A percentile compares a stretch with the other conserved stretches of the same genome.
phyloP scores from a whole-genome alignment of 139 green algal species.

The Tetraselmis striata region DNA sequence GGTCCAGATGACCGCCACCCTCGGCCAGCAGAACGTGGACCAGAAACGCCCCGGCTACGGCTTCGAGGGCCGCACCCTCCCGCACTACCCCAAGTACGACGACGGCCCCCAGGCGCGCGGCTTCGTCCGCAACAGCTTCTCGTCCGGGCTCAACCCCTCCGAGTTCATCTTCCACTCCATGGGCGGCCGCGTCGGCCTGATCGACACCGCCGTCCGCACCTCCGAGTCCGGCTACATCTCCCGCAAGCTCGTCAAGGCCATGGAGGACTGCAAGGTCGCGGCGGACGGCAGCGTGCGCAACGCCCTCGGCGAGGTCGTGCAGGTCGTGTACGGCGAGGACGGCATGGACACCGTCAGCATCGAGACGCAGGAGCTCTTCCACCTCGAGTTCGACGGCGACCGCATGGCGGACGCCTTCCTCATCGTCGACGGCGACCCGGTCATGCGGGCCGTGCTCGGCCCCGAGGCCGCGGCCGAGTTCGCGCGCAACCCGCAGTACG shows the following conservation, averaged over 20 bases:
- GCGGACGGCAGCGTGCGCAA: conserved; percentile 89
- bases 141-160: conserved; percentile 79
- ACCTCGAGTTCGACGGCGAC: conserved; percentile 68
- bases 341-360: conserved; percentile 87
- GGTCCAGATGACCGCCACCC: too few species aligned
- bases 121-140: conserved; percentile 97
- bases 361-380: conserved; percentile 69
- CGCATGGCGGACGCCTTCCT: too few species aligned
- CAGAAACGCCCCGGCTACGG: conserved; percentile 85
- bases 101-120: conserved; percentile 47
- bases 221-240: conserved; percentile 98
- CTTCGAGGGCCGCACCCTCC: conserved; percentile 82
- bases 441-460: too few species aligned
- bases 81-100: conserved; percentile 80
- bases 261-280: too few species aligned
- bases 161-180: conserved; percentile 99
- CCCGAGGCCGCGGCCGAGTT: too few species aligned
- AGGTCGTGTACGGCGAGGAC: conserved; percentile 93
- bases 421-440: too few species aligned
- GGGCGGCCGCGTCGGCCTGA: conserved; percentile 85
- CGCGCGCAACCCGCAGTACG: too few species aligned
- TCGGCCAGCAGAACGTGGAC: conserved; percentile 85
- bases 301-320: conserved; percentile 77
- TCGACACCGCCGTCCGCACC: conserved; percentile 98
- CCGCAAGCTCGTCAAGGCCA: conserved; percentile 88